Conservation (phyloP, 202 grass and related monocot species). For the Miscanthus sacchariflorus region DNA sequence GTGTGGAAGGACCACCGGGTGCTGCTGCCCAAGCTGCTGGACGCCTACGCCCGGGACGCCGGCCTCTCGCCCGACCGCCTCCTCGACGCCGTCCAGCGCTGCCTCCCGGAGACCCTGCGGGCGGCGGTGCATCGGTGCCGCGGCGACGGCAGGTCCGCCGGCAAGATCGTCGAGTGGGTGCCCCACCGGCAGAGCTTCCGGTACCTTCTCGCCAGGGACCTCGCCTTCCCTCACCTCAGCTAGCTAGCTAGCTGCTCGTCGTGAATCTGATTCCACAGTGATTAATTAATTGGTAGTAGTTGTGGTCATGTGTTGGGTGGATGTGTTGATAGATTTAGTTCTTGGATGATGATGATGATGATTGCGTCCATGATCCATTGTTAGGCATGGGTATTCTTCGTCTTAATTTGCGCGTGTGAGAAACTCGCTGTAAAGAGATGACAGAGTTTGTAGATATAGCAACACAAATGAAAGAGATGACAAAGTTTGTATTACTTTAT, state of each 20-base stretch:
- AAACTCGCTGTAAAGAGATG: slow-evolving; percentile 38
- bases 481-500: not conserved
- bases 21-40: slow-evolving; percentile 74
- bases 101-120: slow-evolving; percentile 71
- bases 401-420: not conserved
- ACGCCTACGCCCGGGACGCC: slow-evolving; percentile 73
- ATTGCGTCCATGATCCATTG: not conserved
- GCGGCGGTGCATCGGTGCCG: slow-evolving; percentile 72
- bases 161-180: slow-evolving; percentile 82
- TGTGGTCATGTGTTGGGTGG: not conserved
- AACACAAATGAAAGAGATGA: slow-evolving; percentile 41
- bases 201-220: slow-evolving; percentile 81
- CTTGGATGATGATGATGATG: slow-evolving; percentile 9
- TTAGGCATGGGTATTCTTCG: not conserved
- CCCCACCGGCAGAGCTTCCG: slow-evolving; percentile 73
- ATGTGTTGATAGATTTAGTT: slow-evolving; percentile 49
- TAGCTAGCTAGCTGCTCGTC: slow-evolving; percentile 29
- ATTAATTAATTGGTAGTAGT: not conserved
- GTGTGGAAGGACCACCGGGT: slow-evolving; percentile 80
- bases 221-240: slow-evolving; percentile 80
- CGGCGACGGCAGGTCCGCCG: slow-evolving; percentile 43
- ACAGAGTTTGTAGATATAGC: slow-evolving; percentile 53
- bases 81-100: slow-evolving; percentile 66
- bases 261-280: not conserved
- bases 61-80: slow-evolving; percentile 66